Evolutionary conservation across 2,329 filamentous ascomycete genomes (phyloP).

Genomic region (Botrytis byssoidea): DNA sequence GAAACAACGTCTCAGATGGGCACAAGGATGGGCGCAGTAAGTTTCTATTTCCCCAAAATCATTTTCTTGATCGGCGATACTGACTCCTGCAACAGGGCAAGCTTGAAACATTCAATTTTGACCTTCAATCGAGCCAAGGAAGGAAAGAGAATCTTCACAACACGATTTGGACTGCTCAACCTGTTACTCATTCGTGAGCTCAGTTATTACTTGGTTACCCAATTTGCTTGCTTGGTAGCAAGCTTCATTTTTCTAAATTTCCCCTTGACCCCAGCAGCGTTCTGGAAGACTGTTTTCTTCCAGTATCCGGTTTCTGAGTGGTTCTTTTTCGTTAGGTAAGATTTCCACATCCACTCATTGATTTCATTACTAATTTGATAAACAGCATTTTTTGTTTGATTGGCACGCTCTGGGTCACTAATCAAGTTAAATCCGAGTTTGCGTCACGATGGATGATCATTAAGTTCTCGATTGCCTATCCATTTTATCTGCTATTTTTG

Average conservation of each 20-base stretch:
- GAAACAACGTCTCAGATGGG: constrained; percentile 51
- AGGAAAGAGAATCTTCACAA: constrained; percentile 40
- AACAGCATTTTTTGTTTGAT: constrained; percentile 44
- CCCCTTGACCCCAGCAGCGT: constrained; percentile 41
- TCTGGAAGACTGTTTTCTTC: constrained; percentile 47
- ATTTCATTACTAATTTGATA: not conserved
- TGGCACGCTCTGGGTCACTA: constrained; percentile 48
- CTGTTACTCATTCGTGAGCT: constrained; percentile 47
- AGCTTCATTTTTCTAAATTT: constrained; percentile 48
- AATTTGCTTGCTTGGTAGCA: constrained; percentile 47
- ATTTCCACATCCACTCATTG: not conserved
- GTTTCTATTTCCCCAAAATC: not conserved
- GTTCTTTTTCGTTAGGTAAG: constrained; percentile 47
- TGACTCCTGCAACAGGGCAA: constrained; percentile 35
- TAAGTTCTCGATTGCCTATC: constrained; percentile 46
- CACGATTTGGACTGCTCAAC: constrained; percentile 47
- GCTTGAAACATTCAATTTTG: constrained; percentile 44
- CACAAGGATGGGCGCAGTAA: constrained; percentile 49
- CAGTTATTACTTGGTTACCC: constrained; percentile 49
- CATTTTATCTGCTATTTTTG: constrained; percentile 41
- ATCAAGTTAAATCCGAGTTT: constrained; percentile 48
- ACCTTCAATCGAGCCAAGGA: constrained; percentile 43
- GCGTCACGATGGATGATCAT: constrained; percentile 44
- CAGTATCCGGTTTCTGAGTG: constrained; percentile 49
- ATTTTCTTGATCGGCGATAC: not conserved